Base-by-base conservation (phyloP, 768 basidiomycete species). In the Symmetrospora coprosmae region DNA sequence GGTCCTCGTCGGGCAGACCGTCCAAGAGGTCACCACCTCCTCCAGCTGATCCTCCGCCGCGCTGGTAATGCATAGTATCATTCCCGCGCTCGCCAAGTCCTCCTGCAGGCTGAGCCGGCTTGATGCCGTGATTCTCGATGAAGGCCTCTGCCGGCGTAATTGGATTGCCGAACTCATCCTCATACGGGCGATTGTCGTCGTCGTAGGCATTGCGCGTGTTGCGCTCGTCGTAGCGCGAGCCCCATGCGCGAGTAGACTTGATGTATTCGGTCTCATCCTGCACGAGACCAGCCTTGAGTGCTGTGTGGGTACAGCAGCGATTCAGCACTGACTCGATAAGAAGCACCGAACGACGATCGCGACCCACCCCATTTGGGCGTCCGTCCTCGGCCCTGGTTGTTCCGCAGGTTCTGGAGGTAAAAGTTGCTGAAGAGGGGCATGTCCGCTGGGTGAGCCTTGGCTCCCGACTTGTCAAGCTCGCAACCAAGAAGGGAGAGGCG, bases 211-310 rank as follows among this genome's bases (percentile, higher is more conserved):
- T 56, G 39, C 50, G 34, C 25, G 52, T n/a, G 27, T 59, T 46
- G 46, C 27, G 52, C 33, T 63, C 63, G 21, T 66, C 68, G 53
- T 68, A 69, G 17, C 67, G 64, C 30, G 55, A 30, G 1, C 68
- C 69, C 69, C 69, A 70, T n/a, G 61, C 63, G 2, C 69, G 56
- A 14, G 59, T 61, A 33, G 66, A 59, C 38, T 67, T 60, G 21
- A 66, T 40, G 38, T 66, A 48, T n/a, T 37, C 41, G 28, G 30
- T 46, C 25, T 64, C 31, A 47, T 60, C 63, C 19, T 60, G 30
- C 51, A 70, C 65, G 27, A 70, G 48, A 6, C 69, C 69, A 23
- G 66, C 66, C n/a, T 61, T 55, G 47, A 70, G 41, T 2, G 69
- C 47, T 50, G 4, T 48, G 25, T 4, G 27, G 28, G 13, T 38